These are phyloP conservation scores for Murraya koenigii DNA, from an alignment of 345 rosid species.

Conservation along the genomic window DNA sequence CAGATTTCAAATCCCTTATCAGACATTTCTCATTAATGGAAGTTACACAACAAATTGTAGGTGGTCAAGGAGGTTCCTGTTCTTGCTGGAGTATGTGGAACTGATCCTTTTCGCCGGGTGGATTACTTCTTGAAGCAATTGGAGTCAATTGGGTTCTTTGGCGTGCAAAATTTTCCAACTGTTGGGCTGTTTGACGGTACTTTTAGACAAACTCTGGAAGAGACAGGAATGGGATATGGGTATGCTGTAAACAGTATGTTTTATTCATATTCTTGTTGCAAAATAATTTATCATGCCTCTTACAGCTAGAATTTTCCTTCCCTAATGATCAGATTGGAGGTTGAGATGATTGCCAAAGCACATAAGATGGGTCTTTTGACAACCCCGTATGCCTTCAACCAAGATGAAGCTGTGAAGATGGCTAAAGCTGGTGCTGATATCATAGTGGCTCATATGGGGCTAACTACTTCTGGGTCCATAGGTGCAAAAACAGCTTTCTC, in stretches of 20 bases:
- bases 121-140: slow-evolving; percentile 78
- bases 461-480: slow-evolving; percentile 80
- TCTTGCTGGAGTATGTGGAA: slow-evolving; percentile 95
- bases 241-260: slow-evolving; percentile 30
- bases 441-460: slow-evolving; percentile 97
- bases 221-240: slow-evolving; percentile 98
- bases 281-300: slow-evolving; percentile 3
- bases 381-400: slow-evolving; percentile 84
- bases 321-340: slow-evolving; percentile 62
- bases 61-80: slow-evolving; percentile 84
- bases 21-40: not conserved
- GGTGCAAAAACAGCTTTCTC: slow-evolving; percentile 89
- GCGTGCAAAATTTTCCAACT: slow-evolving; percentile 97
- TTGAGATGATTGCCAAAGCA: slow-evolving; percentile 80
- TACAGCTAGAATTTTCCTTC: not conserved
- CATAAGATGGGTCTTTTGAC: slow-evolving; percentile 88
- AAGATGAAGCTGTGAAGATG: slow-evolving; percentile 76
- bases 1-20: not conserved
- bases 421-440: slow-evolving; percentile 93
- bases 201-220: slow-evolving; percentile 92
- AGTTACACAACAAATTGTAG: slow-evolving; percentile 33
- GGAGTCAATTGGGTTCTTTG: slow-evolving; percentile 80
- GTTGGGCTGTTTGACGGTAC: slow-evolving; percentile 96
- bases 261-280: slow-evolving; percentile 3
- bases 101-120: slow-evolving; percentile 93